phyloP scores from a whole-genome alignment of 257 asterid species.

The Nicotiana tomentosiformis region DNA sequence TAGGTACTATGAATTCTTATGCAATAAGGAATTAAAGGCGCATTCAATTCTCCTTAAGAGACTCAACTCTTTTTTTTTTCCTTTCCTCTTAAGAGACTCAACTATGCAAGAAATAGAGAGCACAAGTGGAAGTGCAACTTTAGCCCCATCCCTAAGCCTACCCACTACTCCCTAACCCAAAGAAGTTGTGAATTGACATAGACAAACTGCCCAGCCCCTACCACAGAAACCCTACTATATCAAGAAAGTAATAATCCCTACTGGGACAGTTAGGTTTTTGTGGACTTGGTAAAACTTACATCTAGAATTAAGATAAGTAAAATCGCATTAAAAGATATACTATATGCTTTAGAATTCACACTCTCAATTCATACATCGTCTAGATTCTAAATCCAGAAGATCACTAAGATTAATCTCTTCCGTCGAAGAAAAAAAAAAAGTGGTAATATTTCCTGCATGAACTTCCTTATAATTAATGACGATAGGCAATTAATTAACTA shows the following conservation, averaged over 20 bases:
- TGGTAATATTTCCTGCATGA: not conserved
- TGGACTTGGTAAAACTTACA: not conserved
- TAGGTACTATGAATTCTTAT: conserved; percentile 30
- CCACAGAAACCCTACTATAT: not conserved
- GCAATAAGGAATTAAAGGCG: not conserved
- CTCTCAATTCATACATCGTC: too few species aligned
- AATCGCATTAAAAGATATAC: too few species aligned
- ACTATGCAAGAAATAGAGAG: not conserved
- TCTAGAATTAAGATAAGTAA: too few species aligned
- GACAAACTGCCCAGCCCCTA: not conserved
- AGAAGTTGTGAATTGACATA: not conserved
- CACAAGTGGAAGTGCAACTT: not conserved
- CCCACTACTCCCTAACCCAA: not conserved
- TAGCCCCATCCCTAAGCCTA: not conserved
- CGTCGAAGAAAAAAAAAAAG: not conserved
- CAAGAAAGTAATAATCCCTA: not conserved
- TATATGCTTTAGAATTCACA: too few species aligned
- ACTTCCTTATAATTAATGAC: not conserved
- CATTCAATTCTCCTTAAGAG: conserved; percentile 15
- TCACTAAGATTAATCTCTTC: too few species aligned
- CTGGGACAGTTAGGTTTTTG: not conserved
- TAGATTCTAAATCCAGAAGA: not conserved
- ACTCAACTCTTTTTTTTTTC: not conserved
- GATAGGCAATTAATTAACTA: not conserved
- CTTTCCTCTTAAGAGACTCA: not conserved